Conservation (phyloP, 306 rosid genomes). For the Trichosanthes cucumerina region DNA sequence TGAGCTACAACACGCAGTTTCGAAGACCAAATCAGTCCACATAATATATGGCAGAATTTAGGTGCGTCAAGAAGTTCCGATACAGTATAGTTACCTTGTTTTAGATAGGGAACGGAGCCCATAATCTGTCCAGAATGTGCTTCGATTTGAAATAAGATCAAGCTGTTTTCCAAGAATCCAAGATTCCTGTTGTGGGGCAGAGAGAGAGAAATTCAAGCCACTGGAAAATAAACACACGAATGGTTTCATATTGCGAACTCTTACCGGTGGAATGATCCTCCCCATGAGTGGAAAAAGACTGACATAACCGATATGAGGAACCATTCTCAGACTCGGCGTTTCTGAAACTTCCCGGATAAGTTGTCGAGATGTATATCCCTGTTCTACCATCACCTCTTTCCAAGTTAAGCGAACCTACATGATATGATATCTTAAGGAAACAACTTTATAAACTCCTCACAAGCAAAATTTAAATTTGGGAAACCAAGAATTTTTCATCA, state of each 20-base stretch:
- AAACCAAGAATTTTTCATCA: neutral
- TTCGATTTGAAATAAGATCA: slow-evolving; percentile 59
- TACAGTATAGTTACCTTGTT: neutral
- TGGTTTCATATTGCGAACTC: slow-evolving; percentile 14
- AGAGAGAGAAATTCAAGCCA: neutral
- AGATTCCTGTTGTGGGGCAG: slow-evolving; percentile 44
- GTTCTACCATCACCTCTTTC: slow-evolving; percentile 46
- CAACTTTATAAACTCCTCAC: neutral
- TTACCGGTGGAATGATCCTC: slow-evolving; percentile 76
- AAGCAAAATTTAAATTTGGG: neutral
- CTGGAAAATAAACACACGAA: neutral
- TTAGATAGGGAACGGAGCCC: slow-evolving; percentile 95
- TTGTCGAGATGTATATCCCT: slow-evolving; percentile 40
- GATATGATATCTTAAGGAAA: slow-evolving; percentile 7
- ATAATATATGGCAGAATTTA: neutral
- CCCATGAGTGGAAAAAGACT: slow-evolving; percentile 83
- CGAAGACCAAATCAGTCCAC: neutral
- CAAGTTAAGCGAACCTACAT: slow-evolving; percentile 64
- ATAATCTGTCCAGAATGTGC: slow-evolving; percentile 48
- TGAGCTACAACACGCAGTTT: slow-evolving; percentile 32
- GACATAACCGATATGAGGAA: slow-evolving; percentile 84
- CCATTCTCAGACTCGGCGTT: slow-evolving; percentile 57
- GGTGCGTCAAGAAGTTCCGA: neutral
- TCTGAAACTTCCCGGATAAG: slow-evolving; percentile 57
- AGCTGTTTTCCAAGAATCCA: slow-evolving; percentile 88